phyloP scores from a whole-genome alignment of 2,329 filamentous ascomycete species.

The Bipolaris gigantea region DNA sequence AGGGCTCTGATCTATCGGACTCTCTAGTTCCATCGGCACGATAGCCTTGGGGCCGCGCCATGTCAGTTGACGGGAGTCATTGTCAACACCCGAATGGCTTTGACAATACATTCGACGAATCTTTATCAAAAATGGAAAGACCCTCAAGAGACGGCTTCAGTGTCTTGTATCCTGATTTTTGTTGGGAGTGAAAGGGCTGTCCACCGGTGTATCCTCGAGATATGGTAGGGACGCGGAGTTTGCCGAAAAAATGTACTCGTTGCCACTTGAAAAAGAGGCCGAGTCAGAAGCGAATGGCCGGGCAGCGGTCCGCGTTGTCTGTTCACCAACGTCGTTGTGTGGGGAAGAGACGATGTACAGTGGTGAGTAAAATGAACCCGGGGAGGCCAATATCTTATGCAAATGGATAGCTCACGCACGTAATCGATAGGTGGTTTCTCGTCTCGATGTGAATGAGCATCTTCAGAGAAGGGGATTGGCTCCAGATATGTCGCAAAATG shows the following conservation, averaged over 20 bases:
- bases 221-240: not conserved
- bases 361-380: constrained; percentile 1
- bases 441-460: constrained; percentile 16
- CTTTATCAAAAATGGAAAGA: not conserved
- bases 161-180: not conserved
- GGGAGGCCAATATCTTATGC: not conserved
- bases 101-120: constrained; percentile 2
- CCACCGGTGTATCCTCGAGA: not conserved
- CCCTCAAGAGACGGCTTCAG: constrained; percentile 1
- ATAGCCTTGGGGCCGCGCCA: not conserved
- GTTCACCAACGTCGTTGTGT: not conserved
- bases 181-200: not conserved
- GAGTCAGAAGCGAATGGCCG: not conserved
- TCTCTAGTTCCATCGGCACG: not conserved
- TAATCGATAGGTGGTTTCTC: constrained; percentile 7
- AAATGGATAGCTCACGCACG: constrained; percentile 11
- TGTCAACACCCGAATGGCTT: not conserved
- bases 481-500: constrained; percentile 7
- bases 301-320: not conserved
- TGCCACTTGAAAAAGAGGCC: not conserved
- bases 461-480: constrained; percentile 2
- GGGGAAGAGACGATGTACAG: not conserved
- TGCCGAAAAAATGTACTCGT: not conserved
- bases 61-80: constrained; percentile 1
- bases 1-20: not conserved